Base-by-base conservation (phyloP, 768 basidiomycete genomes). In the Coprinopsis cinerea region DNA sequence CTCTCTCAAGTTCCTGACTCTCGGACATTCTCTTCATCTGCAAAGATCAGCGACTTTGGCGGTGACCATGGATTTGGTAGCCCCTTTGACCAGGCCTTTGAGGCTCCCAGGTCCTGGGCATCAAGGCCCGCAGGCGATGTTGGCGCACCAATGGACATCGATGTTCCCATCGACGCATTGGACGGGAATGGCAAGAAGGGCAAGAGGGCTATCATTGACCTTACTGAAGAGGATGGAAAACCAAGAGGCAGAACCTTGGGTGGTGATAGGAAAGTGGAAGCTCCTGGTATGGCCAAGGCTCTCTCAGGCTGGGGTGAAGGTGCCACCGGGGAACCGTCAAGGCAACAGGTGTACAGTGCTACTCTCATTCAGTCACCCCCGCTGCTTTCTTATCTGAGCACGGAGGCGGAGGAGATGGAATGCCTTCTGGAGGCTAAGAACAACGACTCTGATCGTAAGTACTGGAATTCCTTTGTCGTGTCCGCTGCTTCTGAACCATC, bases 381-480 rank as follows among this genome's bases (percentile, higher is more conserved):
- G 2, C 58, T 89, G 40, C 64, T 89, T 61, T 84, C 82, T 0
- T 76, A 75, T 48, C 52, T 90, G 30, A 77, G 69, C 41, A 70
- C 72, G 2, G 75, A 73, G 18, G 72, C 86, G n/a, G 83, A 88
- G 9, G 83, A 81, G 82, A 82, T 3, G 80, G 87, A 48, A 58
- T 82, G 6, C 66, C n/a, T n/a, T n/a, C n/a, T 96, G 32, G 92
- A 97, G 63, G 89, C 71, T 2, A 71, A 79, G 44, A 97, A 99
- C 70, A 74, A 82, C 5, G 86, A 85, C 52, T 75, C 26, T 4
- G 44, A 17, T 30, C 17, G 28, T 45, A 45, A 17, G 25, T 28
- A 6, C 4, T n/a, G n/a, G n/a, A 32, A 22, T 26, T 13, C 6
- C 28, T 17, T 17, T 4, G 25, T 30, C 5, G 6, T 45, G 18